A percentile compares a stretch with the other conserved stretches of the same genome.
Evolutionary conservation across 768 basidiomycete species (phyloP).

Genomic region (Tephrocybe sp.): DNA sequence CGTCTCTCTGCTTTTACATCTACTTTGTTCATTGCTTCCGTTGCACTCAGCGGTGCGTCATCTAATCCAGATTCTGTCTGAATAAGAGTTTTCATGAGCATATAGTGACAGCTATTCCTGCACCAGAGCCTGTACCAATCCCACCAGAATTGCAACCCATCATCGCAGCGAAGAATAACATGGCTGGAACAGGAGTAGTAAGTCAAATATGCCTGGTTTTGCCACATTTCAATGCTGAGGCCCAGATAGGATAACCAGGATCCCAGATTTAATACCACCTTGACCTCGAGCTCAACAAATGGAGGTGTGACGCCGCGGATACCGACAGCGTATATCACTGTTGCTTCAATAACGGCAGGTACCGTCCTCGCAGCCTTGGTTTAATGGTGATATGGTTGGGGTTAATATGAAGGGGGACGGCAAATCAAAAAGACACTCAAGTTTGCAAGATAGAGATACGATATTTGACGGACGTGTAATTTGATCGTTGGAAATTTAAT

Average conservation of each 20-base stretch:
- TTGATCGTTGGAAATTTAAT: not conserved
- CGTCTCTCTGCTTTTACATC: slow-evolving; percentile 2
- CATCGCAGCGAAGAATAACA: slow-evolving; percentile 25
- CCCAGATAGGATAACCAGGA: not conserved
- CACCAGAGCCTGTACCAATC: slow-evolving; percentile 19
- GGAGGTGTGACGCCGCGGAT: not conserved
- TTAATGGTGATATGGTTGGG: not conserved
- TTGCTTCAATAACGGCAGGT: slow-evolving; percentile 3
- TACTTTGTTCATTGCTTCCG: slow-evolving; percentile 3
- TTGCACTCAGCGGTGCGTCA: slow-evolving; percentile 3
- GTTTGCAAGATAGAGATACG: not conserved
- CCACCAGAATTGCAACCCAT: slow-evolving; percentile 21
- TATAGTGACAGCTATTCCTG: slow-evolving; percentile 6
- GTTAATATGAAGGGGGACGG: not conserved
- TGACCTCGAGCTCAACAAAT: not conserved
- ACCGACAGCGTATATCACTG: not conserved
- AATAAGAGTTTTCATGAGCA: not conserved
- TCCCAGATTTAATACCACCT: slow-evolving; percentile 8
- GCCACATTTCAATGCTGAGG: not conserved
- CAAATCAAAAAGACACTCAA: not conserved
- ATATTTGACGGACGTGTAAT: not conserved
- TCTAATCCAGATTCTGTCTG: too few species aligned
- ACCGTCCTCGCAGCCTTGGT: slow-evolving; percentile 1
- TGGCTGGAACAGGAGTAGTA: slow-evolving; percentile 16
- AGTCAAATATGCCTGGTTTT: not conserved